Evolutionary conservation across 805 yeast genomes (phyloP).

Genomic region (Metschnikowia rubicola): DNA sequence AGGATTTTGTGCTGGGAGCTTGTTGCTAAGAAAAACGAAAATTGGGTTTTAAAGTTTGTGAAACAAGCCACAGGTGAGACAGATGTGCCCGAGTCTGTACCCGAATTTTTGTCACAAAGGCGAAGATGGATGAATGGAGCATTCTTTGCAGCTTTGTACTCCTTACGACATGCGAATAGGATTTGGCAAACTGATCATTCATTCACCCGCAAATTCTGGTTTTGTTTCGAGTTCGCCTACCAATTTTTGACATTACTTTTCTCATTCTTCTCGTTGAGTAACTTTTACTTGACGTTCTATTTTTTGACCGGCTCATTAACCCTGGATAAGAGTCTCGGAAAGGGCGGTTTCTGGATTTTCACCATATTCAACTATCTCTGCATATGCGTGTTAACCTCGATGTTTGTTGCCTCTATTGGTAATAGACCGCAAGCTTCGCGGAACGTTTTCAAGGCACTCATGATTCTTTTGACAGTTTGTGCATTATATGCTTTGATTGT

Average conservation of each 20-base stretch:
- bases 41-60: constrained; percentile 29
- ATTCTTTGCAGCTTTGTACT: constrained; percentile 28
- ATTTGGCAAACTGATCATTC: constrained; percentile 28
- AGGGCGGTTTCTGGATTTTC: constrained; percentile 81
- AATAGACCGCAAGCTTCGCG: constrained; percentile 97
- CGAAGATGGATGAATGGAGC: constrained; percentile 32
- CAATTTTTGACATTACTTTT: constrained; percentile 22
- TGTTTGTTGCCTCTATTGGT: constrained; percentile 91
- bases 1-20: constrained; percentile 30
- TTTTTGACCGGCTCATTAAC: constrained; percentile 47
- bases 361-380: constrained; percentile 83
- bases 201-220: constrained; percentile 22
- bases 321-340: constrained; percentile 44
- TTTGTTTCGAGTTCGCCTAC: constrained; percentile 24
- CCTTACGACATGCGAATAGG: constrained; percentile 21
- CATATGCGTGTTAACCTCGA: constrained; percentile 77
- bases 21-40: constrained; percentile 25
- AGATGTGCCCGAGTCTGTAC: constrained; percentile 26
- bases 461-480: constrained; percentile 70
- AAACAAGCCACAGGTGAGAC: constrained; percentile 31
- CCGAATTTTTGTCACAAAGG: constrained; percentile 28
- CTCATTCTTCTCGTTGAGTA: constrained; percentile 27
- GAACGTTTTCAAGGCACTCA: constrained; percentile 67
- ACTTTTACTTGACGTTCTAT: constrained; percentile 28
- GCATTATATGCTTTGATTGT: constrained; percentile 77